A percentile compares a stretch with the other conserved stretches of the same genome.
These are phyloP conservation scores for Aureobasidium leucospermi DNA, from an alignment of 2,329 filamentous ascomycete species.

Conservation along the genomic window DNA sequence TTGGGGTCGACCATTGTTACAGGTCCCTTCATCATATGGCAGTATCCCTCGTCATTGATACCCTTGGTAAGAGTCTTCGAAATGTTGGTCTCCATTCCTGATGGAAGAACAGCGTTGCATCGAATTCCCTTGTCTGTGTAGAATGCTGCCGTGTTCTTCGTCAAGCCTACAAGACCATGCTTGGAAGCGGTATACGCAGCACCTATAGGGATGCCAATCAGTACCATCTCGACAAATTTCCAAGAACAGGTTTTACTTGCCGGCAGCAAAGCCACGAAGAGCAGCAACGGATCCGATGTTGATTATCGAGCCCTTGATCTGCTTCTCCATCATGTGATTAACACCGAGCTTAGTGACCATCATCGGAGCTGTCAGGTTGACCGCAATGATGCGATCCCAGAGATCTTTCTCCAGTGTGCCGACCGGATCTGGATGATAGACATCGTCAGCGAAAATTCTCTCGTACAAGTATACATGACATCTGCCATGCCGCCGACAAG, in stretches of 20 bases:
- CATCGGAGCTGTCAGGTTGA: conserved; percentile 52
- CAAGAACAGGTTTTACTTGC: conserved; percentile 24
- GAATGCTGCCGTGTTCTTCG: conserved; percentile 50
- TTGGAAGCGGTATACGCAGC: conserved; percentile 48
- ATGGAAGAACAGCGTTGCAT: conserved; percentile 44
- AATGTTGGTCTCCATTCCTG: conserved; percentile 52
- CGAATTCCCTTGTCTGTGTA: conserved; percentile 50
- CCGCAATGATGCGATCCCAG: conserved; percentile 48
- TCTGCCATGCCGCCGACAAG: neutral
- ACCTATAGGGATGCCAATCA: conserved; percentile 24
- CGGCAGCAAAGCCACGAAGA: conserved; percentile 35
- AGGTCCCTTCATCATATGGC: conserved; percentile 19
- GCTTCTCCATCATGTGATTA: conserved; percentile 39
- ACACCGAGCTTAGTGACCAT: conserved; percentile 47
- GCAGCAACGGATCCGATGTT: conserved; percentile 47
- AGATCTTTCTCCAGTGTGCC: conserved; percentile 38
- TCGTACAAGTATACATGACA: neutral
- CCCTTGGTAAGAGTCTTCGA: conserved; percentile 32
- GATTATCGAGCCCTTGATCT: conserved; percentile 42
- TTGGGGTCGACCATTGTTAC: conserved; percentile 18
- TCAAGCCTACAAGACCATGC: conserved; percentile 48
- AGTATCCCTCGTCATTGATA: conserved; percentile 26
- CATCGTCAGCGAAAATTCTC: neutral
- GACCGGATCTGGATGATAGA: conserved; percentile 28
- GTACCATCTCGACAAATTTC: neutral